A percentile compares a stretch with the other conserved stretches of the same genome.
phyloP scores from a whole-genome alignment of 2,329 filamentous ascomycete species.

The Metarhizium anisopliae region DNA sequence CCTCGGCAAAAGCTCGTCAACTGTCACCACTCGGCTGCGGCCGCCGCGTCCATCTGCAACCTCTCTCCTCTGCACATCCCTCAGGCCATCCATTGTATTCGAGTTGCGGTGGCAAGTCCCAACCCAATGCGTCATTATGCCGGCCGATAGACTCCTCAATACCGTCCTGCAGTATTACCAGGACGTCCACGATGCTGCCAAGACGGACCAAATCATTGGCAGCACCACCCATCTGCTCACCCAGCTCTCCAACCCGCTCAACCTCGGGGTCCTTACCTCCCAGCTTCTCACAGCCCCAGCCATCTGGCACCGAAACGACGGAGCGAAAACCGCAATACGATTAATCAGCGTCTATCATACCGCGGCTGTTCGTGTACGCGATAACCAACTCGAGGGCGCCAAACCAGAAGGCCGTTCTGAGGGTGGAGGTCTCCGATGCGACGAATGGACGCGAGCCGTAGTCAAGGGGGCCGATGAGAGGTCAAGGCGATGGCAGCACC shows the following conservation, averaged over 20 bases:
- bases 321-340: conserved; percentile 53
- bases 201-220: conserved; percentile 50
- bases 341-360: conserved; percentile 65
- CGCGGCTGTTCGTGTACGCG: conserved; percentile 47
- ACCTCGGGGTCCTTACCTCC: conserved; percentile 62
- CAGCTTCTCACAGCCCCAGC: conserved; percentile 64
- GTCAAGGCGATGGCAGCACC: conserved; percentile 69
- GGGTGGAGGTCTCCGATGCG: conserved; percentile 36
- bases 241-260: conserved; percentile 64
- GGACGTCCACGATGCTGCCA: conserved; percentile 39
- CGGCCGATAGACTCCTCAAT: conserved; percentile 57
- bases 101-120: neutral
- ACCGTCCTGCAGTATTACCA: conserved; percentile 54
- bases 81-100: neutral
- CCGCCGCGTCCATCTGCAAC: neutral
- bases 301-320: conserved; percentile 55
- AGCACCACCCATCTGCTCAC: conserved; percentile 60
- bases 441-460: conserved; percentile 48
- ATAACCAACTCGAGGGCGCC: conserved; percentile 32
- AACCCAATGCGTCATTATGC: conserved; percentile 35
- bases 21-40: neutral
- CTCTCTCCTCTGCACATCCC: conserved; percentile 2
- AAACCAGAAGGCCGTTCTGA: conserved; percentile 21
- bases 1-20: conserved; percentile 17
- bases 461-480: conserved; percentile 48